Conservation (phyloP, 768 basidiomycete genomes). For the Porpolomopsis calyptriformis region DNA sequence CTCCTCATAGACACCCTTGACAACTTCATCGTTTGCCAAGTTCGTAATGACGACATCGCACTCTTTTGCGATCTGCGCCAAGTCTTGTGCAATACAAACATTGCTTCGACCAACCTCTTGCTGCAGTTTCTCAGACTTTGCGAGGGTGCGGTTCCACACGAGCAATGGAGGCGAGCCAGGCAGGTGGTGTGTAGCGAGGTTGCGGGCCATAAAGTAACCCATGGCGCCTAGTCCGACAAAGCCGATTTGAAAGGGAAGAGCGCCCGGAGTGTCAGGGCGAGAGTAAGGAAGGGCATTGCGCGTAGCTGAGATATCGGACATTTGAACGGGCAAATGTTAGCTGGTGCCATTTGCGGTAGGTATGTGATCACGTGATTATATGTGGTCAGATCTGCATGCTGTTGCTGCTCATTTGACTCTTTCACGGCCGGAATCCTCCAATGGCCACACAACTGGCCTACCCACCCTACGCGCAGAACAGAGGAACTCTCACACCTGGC, state of each 20-base stretch:
- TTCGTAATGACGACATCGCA: constrained; percentile 73
- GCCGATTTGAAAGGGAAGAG: constrained; percentile 26
- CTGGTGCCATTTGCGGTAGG: not conserved
- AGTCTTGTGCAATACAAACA: constrained; percentile 44
- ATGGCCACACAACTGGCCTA: constrained; percentile 46
- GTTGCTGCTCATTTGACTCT: not conserved
- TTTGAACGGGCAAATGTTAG: not conserved
- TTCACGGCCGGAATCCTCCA: constrained; percentile 7
- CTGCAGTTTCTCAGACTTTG: constrained; percentile 48
- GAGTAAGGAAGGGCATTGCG: constrained; percentile 34
- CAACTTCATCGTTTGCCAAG: constrained; percentile 61
- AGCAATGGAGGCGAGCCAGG: constrained; percentile 40
- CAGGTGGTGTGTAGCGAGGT: constrained; percentile 47
- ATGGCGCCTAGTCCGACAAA: constrained; percentile 52
- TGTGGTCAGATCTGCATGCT: constrained; percentile 4
- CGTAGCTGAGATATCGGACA: not conserved
- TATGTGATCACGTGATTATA: constrained; percentile 2
- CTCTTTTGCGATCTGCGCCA: constrained; percentile 48
- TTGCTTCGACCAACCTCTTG: constrained; percentile 44
- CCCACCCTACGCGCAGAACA: constrained; percentile 41
- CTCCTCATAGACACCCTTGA: constrained; percentile 49
- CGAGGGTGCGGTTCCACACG: constrained; percentile 65
- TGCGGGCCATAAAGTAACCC: constrained; percentile 69
- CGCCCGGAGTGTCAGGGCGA: constrained; percentile 41
- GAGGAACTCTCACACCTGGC: constrained; percentile 68